These are phyloP conservation scores for Sporothrix protearum DNA, from an alignment of 2,329 filamentous ascomycete genomes.

Conservation along the genomic window DNA sequence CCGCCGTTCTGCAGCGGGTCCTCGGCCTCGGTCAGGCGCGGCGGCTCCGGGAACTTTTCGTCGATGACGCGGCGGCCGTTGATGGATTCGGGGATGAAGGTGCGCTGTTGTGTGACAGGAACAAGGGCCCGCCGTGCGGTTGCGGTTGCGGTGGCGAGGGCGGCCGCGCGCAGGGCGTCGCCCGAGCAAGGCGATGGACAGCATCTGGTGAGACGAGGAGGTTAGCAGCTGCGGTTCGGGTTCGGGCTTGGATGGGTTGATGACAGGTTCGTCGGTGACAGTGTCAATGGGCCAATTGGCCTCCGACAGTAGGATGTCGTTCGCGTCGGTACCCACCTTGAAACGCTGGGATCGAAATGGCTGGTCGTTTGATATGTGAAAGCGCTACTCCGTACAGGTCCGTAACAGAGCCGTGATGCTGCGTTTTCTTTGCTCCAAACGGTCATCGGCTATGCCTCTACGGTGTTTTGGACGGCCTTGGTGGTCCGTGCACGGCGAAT, in stretches of 20 bases:
- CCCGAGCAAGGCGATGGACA: constrained; percentile 58
- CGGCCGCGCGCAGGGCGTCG: constrained; percentile 46
- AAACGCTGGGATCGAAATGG: constrained; percentile 24
- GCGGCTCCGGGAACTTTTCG: constrained; percentile 50
- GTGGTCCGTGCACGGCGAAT: constrained; percentile 23
- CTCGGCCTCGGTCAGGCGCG: constrained; percentile 53
- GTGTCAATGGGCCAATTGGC: neutral
- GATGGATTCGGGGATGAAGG: constrained; percentile 51
- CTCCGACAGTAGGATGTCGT: too few relatives aligned
- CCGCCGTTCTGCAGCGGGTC: constrained; percentile 77
- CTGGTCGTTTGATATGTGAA: constrained; percentile 11
- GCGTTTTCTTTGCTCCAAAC: constrained; percentile 17
- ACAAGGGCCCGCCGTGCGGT: constrained; percentile 45
- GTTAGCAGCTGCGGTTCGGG: neutral
- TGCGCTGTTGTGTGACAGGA: constrained; percentile 53
- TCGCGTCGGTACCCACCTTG: constrained; percentile 13
- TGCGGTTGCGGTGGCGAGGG: constrained; percentile 45
- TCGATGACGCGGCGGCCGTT: constrained; percentile 48
- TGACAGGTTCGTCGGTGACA: too few relatives aligned
- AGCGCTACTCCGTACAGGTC: constrained; percentile 7
- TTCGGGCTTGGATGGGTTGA: too few relatives aligned
- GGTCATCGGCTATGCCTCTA: constrained; percentile 28
- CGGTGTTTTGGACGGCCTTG: constrained; percentile 26
- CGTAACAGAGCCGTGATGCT: constrained; percentile 17
- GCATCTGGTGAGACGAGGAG: constrained; percentile 48